phyloP scores from a whole-genome alignment of 75 land plant genomes.

The Picea sitchensis region DNA sequence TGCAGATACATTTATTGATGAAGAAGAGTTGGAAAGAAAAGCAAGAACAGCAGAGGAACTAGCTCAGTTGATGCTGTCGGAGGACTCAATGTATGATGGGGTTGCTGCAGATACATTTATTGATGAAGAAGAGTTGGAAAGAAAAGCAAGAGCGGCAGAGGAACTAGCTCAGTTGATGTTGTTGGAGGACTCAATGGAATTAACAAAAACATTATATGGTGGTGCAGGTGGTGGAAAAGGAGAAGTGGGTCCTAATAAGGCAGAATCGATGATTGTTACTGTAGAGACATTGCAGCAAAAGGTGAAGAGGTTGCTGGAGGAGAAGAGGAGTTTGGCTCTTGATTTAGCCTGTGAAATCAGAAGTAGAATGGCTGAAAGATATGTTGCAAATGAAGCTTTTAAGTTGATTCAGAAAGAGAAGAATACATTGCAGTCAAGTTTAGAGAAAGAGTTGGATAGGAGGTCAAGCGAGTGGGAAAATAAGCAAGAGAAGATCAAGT shows the following conservation, averaged over 20 bases:
- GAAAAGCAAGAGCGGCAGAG: conserved; percentile 37
- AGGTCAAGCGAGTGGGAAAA: conserved; percentile 63
- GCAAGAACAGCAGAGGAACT: conserved; percentile 41
- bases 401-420: conserved; percentile 67
- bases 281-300: conserved; percentile 30
- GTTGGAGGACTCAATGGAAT: conserved; percentile 22
- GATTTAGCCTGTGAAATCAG: conserved; percentile 56
- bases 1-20: background rate
- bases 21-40: conserved; percentile 18
- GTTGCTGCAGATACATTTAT: too few relatives aligned
- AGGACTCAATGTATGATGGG: background rate
- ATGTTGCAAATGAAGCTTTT: conserved; percentile 44
- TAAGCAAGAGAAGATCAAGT: conserved; percentile 49
- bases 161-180: conserved; percentile 26
- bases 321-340: conserved; percentile 45
- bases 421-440: conserved; percentile 37
- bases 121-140: conserved; percentile 19
- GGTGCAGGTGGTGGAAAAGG: background rate
- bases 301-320: conserved; percentile 40
- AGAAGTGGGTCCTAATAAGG: background rate
- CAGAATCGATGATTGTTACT: conserved; percentile 17
- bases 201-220: conserved; percentile 6
- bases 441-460: conserved; percentile 75
- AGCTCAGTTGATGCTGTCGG: conserved; percentile 17
- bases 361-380: conserved; percentile 48